phyloP scores from a whole-genome alignment of 139 green algal species.

The Closterium sp. region DNA sequence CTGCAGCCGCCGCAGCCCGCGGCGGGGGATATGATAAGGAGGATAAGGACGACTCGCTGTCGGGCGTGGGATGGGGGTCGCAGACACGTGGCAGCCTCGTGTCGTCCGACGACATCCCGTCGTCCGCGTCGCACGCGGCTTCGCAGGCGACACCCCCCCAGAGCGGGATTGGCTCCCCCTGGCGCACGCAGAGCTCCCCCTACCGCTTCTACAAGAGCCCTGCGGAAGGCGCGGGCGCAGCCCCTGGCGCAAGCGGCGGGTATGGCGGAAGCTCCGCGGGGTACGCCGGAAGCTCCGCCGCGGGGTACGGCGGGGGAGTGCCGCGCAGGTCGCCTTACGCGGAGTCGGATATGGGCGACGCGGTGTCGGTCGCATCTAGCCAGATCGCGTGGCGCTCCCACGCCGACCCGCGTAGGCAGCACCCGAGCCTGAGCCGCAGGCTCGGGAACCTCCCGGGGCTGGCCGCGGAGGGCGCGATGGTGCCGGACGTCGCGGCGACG shows the following conservation, averaged over 20 bases:
- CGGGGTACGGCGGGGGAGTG: neutral
- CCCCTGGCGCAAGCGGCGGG: neutral
- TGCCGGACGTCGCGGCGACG: neutral
- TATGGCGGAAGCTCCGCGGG: neutral
- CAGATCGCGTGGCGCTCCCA: neutral
- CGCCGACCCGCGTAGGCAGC: neutral
- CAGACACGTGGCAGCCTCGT: neutral
- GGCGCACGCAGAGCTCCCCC: neutral
- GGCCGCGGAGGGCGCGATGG: neutral
- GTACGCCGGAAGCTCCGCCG: too few relatives aligned
- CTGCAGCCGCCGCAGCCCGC: too few relatives aligned
- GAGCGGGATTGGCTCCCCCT: neutral
- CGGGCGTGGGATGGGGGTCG: neutral
- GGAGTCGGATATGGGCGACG: neutral
- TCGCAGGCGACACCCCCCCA: neutral
- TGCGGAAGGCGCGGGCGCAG: neutral
- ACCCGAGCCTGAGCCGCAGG: neutral
- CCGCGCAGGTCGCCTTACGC: neutral
- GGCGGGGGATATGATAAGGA: neutral
- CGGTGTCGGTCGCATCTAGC: neutral
- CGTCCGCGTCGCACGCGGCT: neutral
- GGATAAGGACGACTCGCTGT: neutral
- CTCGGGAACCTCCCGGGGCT: slow-evolving; percentile 1
- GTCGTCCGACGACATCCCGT: neutral
- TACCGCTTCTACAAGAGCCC: neutral